Base-by-base conservation (phyloP, 306 rosid species). In the Lotus japonicus region DNA sequence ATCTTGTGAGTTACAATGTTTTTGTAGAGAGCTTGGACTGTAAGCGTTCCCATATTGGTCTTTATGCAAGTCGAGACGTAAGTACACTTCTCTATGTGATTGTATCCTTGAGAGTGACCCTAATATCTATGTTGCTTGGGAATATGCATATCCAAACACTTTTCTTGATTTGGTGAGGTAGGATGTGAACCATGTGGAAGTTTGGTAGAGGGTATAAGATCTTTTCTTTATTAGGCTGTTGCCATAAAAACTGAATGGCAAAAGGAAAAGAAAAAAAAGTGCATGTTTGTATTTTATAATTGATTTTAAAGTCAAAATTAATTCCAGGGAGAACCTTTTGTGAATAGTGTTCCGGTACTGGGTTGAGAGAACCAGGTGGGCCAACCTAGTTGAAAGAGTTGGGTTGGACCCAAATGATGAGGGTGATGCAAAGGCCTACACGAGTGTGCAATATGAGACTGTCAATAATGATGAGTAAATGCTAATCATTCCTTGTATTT, bases 1-100 rank as follows among this genome's bases (percentile, higher is more conserved):
- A 89, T 81, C 95, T 92, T 59, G 81, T 76, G 64, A 79, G 58
- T 70, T 74, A 92, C 82, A 96, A 89, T 87, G 96, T 92, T 72
- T 92, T 87, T 8, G 83, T 84, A 28, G 96, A 89, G 81, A 92
- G 95, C 91, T 89, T 87, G 92, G 91, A 87, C 52, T 71, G 83
- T 68, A 81, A 82, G 36, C 73, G 71, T 12, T 72, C 96, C n/a
- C 96, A 84, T 77, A 83, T 92, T 17, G 98, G 98, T 74, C 81
- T 92, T 10, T 92, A 84, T 75, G 95, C 96, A 19, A 89, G 73
- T 75, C 84, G 76, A 77, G 92, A 92, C 72, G 98, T 92, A 71
- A 85, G 92, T 61, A 35, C 58, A 58, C 64, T 79, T 62, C n/a
- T n/a, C 26, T 71, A 1, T 55, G 17, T 70, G 36, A n/a, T 26